A percentile compares a stretch with the other conserved stretches of the same genome.
phyloP scores from a whole-genome alignment of 2,329 filamentous ascomycete species.

The Aspergillus quadrilineatus region DNA sequence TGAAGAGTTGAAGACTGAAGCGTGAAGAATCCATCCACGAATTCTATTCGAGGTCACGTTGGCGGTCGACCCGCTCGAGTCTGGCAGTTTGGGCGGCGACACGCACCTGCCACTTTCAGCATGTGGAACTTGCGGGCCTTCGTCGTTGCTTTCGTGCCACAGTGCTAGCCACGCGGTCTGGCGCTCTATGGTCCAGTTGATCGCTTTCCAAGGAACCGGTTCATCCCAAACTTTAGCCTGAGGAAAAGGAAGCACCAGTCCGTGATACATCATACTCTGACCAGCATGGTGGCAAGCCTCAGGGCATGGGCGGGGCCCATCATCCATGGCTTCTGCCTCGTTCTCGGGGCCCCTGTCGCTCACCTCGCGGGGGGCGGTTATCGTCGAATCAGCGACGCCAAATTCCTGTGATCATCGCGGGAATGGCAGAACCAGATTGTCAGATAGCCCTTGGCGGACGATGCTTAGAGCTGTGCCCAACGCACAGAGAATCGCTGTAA shows the following conservation, averaged over 20 bases:
- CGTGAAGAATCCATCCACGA: not conserved
- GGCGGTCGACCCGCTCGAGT: not conserved
- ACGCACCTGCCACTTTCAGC: constrained; percentile 17
- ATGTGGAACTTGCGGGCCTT: constrained; percentile 10
- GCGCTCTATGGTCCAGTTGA: not conserved
- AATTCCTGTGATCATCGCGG: constrained; percentile 1
- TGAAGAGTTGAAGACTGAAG: not conserved
- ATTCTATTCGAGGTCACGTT: not conserved
- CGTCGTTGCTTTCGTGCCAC: not conserved
- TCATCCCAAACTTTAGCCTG: not conserved
- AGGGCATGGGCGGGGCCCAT: not conserved
- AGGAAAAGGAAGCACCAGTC: not conserved
- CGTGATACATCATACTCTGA: not conserved
- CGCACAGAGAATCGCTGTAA: constrained; percentile 4
- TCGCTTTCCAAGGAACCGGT: constrained; percentile 9
- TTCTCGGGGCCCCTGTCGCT: constrained; percentile 17
- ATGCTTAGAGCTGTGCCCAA: constrained; percentile 21
- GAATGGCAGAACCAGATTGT: not conserved
- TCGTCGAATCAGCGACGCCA: constrained; percentile 8
- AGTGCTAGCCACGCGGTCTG: constrained; percentile 9
- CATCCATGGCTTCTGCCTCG: not conserved
- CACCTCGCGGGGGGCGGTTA: constrained; percentile 3
- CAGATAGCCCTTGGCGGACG: constrained; percentile 13
- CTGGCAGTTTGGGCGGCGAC: not conserved
- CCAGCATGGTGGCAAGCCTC: not conserved